Base-by-base conservation (phyloP, 768 basidiomycete genomes). In the Kwoniella botswanensis region DNA sequence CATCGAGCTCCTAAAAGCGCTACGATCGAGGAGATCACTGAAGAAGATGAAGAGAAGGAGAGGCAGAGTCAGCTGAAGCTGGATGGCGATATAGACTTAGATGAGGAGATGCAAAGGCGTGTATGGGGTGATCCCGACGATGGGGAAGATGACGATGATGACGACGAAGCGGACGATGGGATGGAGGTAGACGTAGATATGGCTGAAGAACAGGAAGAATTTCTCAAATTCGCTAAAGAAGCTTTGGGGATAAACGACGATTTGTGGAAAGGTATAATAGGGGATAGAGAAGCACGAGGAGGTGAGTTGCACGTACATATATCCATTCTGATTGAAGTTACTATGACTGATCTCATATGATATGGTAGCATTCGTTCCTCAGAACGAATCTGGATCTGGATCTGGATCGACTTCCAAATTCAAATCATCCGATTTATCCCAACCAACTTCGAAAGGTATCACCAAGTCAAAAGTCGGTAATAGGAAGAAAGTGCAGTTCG, bases 201-300 rank as follows among this genome's bases (percentile, higher is more conserved):
- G 93, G 88, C 86, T 0, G 91, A 93, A 76, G 97, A 99, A 84
- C 89, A 93, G 84, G 93, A 92, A 76, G 96, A 97, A 75, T 99
- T 98, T 74, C 84, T 99, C 41, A 92, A 93, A 84, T 99, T 99
- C 83, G 92, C 97, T 13, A 89, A 93, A 57, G 93, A 98, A 76
- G 89, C 92, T 4, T 85, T 98, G 44, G 97, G 97, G 1, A 91
- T 99, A 71, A 88, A 87, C 54, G 91, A 94, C 73, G 89, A 89
- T n/a, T 91, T 93, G 82, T 98, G 95, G 93, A 84, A 87, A 17
- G 88, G 89, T n/a, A 98, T 99, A 59, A 75, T 98, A 35, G 86
- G 86, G 66, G 93, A 95, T 72, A 87, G 97, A 41, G 86, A 88
- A 79, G 86, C 86, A 29, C 86, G 93, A 72, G 95, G 94, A 79